These are phyloP conservation scores for Pyrus communis DNA, from an alignment of 306 rosid genomes.

Conservation along the genomic window DNA sequence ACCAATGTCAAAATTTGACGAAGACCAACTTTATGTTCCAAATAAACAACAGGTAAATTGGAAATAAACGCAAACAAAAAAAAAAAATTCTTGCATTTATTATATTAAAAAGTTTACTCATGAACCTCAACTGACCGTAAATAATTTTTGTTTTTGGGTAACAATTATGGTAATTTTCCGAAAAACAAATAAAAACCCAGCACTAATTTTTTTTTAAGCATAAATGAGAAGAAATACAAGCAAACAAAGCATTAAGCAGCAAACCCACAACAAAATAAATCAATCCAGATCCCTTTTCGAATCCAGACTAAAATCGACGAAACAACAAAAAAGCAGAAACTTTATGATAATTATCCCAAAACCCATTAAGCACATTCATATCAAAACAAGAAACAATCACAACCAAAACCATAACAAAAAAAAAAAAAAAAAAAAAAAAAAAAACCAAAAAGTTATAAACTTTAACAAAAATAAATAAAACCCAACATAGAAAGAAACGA, in stretches of 20 bases:
- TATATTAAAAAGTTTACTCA: background rate
- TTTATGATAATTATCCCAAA: conserved; percentile 28
- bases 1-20: background rate
- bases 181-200: background rate
- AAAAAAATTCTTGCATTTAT: background rate
- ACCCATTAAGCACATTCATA: conserved; percentile 33
- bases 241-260: conserved; percentile 5
- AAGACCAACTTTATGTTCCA: background rate
- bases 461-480: background rate
- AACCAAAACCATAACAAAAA: background rate
- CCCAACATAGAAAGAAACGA: background rate
- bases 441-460: conserved; percentile 4
- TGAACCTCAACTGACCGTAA: background rate
- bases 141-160: background rate
- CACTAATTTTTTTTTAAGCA: background rate
- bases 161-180: background rate
- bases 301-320: conserved; percentile 14
- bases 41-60: background rate
- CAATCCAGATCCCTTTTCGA: conserved; percentile 50
- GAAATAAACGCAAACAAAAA: background rate
- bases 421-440: background rate
- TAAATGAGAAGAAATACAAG: background rate
- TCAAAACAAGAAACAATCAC: conserved; percentile 21
- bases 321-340: conserved; percentile 19
- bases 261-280: conserved; percentile 16